Evolutionary conservation across 257 asterid genomes (phyloP).

Genomic region (Nicotiana obtusifolia): DNA sequence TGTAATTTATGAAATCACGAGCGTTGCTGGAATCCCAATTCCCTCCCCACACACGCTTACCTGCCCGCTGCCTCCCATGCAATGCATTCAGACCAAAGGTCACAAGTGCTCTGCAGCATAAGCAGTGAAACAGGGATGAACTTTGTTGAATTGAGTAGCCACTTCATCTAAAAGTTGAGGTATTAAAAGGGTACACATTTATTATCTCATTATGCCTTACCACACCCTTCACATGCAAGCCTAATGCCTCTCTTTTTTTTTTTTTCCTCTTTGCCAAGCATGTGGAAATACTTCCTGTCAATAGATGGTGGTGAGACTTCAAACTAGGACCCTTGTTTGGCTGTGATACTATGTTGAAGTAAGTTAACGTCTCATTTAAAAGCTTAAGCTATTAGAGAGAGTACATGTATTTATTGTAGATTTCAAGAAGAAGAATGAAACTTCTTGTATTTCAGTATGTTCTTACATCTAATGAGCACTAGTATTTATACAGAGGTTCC

Average conservation of each 20-base stretch:
- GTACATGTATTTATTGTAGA: neutral
- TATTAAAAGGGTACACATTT: neutral
- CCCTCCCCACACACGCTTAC: neutral
- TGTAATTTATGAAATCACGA: constrained; percentile 61
- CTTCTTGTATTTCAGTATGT: no score
- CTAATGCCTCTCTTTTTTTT: neutral
- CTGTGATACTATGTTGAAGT: neutral
- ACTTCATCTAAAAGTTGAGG: neutral
- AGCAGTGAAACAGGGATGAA: constrained; percentile 4
- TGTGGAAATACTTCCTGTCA: neutral
- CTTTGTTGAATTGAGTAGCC: neutral
- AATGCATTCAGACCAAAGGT: constrained; percentile 12
- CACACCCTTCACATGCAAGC: neutral
- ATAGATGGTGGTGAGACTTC: neutral
- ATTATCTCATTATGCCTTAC: neutral
- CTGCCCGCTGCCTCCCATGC: neutral
- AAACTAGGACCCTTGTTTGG: neutral
- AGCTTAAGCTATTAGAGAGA: neutral
- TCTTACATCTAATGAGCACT: no score
- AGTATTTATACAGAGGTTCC: no score
- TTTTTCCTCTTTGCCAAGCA: neutral
- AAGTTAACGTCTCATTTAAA: neutral
- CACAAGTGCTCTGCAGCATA: constrained; percentile 12
- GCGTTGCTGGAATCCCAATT: constrained; percentile 43
- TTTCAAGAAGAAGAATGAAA: no score